Evolutionary conservation across 225 moss, liverwort and hornwort species (phyloP), one percentile per base, ranked within the genome.

Genomic region (Rhytidiadelphus loreus): DNA sequence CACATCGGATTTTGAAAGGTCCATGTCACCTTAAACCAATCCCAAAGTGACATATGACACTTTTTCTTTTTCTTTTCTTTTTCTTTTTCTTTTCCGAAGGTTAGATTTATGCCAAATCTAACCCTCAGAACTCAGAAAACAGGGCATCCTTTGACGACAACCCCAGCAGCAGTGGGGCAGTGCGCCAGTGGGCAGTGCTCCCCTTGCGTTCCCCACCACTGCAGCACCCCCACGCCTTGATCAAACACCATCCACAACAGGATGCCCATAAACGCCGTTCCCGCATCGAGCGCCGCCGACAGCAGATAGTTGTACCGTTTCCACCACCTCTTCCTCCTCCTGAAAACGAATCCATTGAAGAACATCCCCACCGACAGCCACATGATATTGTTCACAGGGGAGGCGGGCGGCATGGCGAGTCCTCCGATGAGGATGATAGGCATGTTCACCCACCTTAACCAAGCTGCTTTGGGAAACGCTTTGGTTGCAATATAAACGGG

Each of bases 191-290:
- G 87, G 75, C 96, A 95, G 52, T 95, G 93, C 22, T 95, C 93
- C 12, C 91, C 90, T 26, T 28, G 76, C 72, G 88, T 96, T 10
- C 95, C 97, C 96, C 94, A 95, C 97, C 95, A 97, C 6, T 82
- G 55, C 19, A 95, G 62, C 69, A 37, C 87, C 72, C 85, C 56
- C 62, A 43, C 65, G 19, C 87, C 43, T 74, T 81, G 85, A 87
- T 81, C 60, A 37, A 92, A 48, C 84, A 85, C 87, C 74, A 90
- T 19, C 89, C 89, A 94, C 52, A 96, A 5, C 14, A 90, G 56
- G 8, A 95, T 83, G 13, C 91, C 96, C 95, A 95, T 96, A 60
- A 96, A 95, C 16, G 95, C 95, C 25, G 93, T 93, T 5, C 96
- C 95, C 7, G 95, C 92, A 70, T 94, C 93, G 30, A 96, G 72